These are phyloP conservation scores for Protomyces gravidus DNA, from an alignment of 1,139 yeast genomes.

Conservation along the genomic window DNA sequence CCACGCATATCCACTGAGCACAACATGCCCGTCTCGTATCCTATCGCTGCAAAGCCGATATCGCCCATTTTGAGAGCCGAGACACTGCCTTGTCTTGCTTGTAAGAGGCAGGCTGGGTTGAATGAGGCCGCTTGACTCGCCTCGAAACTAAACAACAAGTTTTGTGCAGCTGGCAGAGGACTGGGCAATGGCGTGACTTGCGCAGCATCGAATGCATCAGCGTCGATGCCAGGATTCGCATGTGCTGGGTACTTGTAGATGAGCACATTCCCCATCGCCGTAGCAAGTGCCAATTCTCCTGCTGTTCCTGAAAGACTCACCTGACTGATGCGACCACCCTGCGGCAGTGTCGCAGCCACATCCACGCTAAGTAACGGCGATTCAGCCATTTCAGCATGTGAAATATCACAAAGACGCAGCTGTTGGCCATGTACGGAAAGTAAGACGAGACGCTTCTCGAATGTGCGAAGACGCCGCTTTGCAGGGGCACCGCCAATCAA, in stretches of 20 bases:
- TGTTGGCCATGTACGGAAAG: slow-evolving; percentile 84
- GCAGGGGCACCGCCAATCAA: slow-evolving; percentile 77
- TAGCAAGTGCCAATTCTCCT: slow-evolving; percentile 69
- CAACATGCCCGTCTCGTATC: slow-evolving; percentile 69
- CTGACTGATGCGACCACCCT: slow-evolving; percentile 1
- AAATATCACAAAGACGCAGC: slow-evolving; percentile 74
- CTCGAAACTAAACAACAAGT: slow-evolving; percentile 4
- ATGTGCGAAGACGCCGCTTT: slow-evolving; percentile 52
- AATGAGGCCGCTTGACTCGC: slow-evolving; percentile 33
- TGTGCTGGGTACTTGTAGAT: slow-evolving; percentile 38
- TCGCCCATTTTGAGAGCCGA: slow-evolving; percentile 5
- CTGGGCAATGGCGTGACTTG: slow-evolving; percentile 18
- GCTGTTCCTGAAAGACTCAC: slow-evolving; percentile 71
- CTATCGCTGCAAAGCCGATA: slow-evolving; percentile 52
- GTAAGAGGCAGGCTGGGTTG: slow-evolving; percentile 15
- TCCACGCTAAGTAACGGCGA: slow-evolving; percentile 50
- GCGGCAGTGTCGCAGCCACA: slow-evolving; percentile 46
- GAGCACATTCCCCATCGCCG: slow-evolving; percentile 68
- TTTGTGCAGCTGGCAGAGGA: slow-evolving; percentile 3
- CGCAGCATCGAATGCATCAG: slow-evolving; percentile 2
- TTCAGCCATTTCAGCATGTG: slow-evolving; percentile 69
- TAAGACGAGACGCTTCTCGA: slow-evolving; percentile 59
- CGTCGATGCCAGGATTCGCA: neutral
- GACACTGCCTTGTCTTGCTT: slow-evolving; percentile 11
- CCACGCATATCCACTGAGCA: slow-evolving; percentile 79